Percentiles rank a stretch among this genome's conserved stretches.
Conservation (phyloP, 2,329 filamentous ascomycete species). For the Scedosporium apiospermum region DNA sequence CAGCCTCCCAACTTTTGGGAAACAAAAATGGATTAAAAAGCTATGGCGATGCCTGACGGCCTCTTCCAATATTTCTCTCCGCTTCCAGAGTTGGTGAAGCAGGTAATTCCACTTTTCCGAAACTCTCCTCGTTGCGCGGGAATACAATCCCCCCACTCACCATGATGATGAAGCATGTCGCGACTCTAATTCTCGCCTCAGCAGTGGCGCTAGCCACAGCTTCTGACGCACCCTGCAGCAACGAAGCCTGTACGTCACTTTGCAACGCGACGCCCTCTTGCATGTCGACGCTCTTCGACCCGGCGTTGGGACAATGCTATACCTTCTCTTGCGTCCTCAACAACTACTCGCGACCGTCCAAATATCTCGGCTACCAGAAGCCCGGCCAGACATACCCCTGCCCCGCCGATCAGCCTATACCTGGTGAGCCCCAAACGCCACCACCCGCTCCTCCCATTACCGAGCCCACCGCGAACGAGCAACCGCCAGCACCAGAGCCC, state of each 20-base stretch:
- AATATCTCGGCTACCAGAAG: slow-evolving; percentile 7
- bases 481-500: neutral
- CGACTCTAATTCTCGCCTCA: neutral
- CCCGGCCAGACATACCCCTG: neutral
- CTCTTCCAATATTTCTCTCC: neutral
- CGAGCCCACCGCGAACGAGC: neutral
- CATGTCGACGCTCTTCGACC: slow-evolving; percentile 7
- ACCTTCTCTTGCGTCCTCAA: slow-evolving; percentile 5
- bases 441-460: neutral
- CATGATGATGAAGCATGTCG: neutral
- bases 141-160: neutral
- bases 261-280: slow-evolving; percentile 1
- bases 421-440: neutral
- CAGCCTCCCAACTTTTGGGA: neutral
- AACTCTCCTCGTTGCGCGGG: neutral
- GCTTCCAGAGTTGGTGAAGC: neutral
- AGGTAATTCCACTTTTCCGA: neutral
- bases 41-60: neutral
- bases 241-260: slow-evolving; percentile 5
- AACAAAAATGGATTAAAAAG: neutral
- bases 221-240: slow-evolving; percentile 4
- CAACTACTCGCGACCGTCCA: slow-evolving; percentile 2
- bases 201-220: neutral
- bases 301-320: slow-evolving; percentile 1
- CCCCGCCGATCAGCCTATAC: slow-evolving; percentile 4